phyloP scores from a whole-genome alignment of 1,139 yeast species.

The Kodamaea sp. region DNA sequence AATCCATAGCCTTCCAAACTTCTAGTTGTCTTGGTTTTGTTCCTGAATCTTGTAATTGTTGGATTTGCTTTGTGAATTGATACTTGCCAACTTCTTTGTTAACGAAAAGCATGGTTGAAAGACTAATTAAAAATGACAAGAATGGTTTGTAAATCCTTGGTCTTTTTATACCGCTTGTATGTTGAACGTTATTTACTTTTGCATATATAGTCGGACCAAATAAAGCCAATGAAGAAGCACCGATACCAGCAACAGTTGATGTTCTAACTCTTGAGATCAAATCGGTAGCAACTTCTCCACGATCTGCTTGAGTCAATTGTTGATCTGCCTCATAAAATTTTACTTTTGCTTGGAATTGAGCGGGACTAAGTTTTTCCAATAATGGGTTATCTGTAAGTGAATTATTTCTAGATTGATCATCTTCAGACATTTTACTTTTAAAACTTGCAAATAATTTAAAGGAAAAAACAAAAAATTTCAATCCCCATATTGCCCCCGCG shows the following conservation, averaged over 20 bases:
- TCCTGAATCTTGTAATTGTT: conserved; percentile 12
- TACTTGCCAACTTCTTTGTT: conserved; percentile 26
- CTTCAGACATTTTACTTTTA: no score
- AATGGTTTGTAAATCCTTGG: conserved; percentile 30
- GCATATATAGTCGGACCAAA: conserved; percentile 13
- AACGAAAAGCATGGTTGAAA: conserved; percentile 24
- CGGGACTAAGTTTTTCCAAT: conserved; percentile 27
- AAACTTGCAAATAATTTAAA: no score
- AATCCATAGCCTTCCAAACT: conserved; percentile 40
- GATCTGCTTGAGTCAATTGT: conserved; percentile 27
- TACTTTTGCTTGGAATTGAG: conserved; percentile 37
- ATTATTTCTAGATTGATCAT: no score
- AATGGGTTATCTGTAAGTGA: conserved; percentile 22
- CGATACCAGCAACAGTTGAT: conserved; percentile 25
- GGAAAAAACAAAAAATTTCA: no score
- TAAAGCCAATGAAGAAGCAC: conserved; percentile 12
- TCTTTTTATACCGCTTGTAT: conserved; percentile 5
- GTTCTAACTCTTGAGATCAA: conserved; percentile 25
- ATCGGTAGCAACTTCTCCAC: conserved; percentile 30
- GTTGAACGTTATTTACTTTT: conserved; percentile 5
- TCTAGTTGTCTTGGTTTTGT: conserved; percentile 18
- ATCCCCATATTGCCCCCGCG: neutral
- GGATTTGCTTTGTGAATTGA: conserved; percentile 20
- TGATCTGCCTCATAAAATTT: conserved; percentile 44
- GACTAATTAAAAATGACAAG: conserved; percentile 31